Base-by-base conservation (phyloP, 345 rosid genomes). In the Aurinia saxatilis region DNA sequence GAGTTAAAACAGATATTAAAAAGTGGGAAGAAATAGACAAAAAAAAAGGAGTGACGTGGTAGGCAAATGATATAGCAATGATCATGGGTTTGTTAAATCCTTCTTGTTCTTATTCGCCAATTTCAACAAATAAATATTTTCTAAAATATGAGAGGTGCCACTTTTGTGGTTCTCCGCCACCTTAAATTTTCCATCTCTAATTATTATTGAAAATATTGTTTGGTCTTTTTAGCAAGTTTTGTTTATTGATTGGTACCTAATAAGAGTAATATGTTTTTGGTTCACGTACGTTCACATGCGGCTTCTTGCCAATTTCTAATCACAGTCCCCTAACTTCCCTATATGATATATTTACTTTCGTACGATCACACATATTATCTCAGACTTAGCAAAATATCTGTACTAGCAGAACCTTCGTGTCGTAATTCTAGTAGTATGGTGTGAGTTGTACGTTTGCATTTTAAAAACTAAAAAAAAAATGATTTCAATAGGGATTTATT, bases 81-180 rank as follows among this genome's bases (percentile, higher is more conserved):
- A 70, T 63, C 45, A 55, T 71, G 70, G 57, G 75, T 64, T 64
- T 71, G 70, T 64, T 64, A 64, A 64, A 50, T 42, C 49, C 8
- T 56, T 64, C 60, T 71, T 71, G 65, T 57, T 57, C 39, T 34
- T 63, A 64, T 71, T 58, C 60, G 29, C 40, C 48, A 2, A 8
- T 46, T 13, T 27, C 7, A 15, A 16, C n/a, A n/a, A n/a, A n/a
- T n/a, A n/a, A n/a, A n/a, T n/a, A 3, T 6, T 14, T 21, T 56
- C 36, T 6, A 7, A 55, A 70, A 47, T 42, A 25, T 57, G 37
- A 56, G 60, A 40, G 65, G 60, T 71, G 75, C 65, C 75, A 71
- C 65, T 63, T 71, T 71, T 71, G 75, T 65, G 75, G 75, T 57
- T 71, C 65, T 50, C 70, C 54, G 27, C 54, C 47, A 42, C 48